A percentile compares a stretch with the other conserved stretches of the same genome.
Conservation (phyloP, 2,329 filamentous ascomycete genomes). For the Cladosporium phlei region DNA sequence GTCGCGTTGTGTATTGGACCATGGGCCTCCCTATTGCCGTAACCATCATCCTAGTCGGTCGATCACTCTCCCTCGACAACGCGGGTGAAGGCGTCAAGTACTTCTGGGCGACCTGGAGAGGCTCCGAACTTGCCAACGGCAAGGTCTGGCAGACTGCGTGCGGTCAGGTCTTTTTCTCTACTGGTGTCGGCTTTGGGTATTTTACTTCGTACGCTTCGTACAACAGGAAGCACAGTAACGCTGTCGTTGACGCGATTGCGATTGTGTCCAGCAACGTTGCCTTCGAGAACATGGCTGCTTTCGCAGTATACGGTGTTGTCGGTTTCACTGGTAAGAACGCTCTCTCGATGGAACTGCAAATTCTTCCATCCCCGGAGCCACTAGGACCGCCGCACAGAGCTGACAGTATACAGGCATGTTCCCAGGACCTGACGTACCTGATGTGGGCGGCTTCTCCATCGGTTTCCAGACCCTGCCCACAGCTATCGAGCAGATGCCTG, state of each 20-base stretch:
- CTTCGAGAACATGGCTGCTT: conserved; percentile 52
- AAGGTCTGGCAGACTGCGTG: conserved; percentile 57
- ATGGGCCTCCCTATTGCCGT: conserved; percentile 57
- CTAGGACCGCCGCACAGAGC: no score
- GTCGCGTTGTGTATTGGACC: conserved; percentile 58
- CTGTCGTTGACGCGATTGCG: conserved; percentile 55
- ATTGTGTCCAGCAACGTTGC: conserved; percentile 53
- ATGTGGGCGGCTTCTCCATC: conserved; percentile 52
- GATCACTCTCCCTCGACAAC: conserved; percentile 51
- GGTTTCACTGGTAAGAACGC: no score
- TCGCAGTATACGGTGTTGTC: conserved; percentile 53
- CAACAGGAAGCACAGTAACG: conserved; percentile 53
- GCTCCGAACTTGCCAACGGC: conserved; percentile 47
- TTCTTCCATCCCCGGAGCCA: no score
- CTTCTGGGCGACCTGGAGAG: conserved; percentile 46
- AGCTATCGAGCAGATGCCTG: conserved; percentile 54
- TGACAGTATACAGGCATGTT: conserved; percentile 36
- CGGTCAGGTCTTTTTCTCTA: conserved; percentile 58
- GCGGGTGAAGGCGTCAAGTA: conserved; percentile 50
- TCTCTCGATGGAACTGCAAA: conserved; percentile 38
- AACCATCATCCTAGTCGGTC: conserved; percentile 53
- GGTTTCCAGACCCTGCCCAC: conserved; percentile 56
- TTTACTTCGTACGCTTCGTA: conserved; percentile 57
- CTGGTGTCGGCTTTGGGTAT: conserved; percentile 55
- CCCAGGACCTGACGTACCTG: conserved; percentile 37